A percentile compares a stretch with the other conserved stretches of the same genome.
Conservation (phyloP, 2,329 filamentous ascomycete species). For the Alternaria ethzedia region DNA sequence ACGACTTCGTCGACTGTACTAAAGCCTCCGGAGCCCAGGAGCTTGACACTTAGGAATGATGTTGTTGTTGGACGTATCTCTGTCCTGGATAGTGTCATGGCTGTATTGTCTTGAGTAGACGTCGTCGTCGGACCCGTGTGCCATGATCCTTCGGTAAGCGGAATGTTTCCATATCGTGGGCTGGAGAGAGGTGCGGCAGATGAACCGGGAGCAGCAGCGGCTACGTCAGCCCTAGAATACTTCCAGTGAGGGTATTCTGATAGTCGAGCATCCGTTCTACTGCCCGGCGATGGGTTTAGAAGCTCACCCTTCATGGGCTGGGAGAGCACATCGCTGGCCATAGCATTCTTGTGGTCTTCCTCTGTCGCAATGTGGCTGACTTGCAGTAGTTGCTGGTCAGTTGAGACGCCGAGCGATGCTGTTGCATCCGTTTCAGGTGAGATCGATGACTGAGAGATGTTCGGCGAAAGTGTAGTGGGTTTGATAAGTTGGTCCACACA, state of each 20-base stretch:
- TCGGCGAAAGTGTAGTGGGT: slow-evolving; percentile 16
- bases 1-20: slow-evolving; percentile 48
- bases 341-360: slow-evolving; percentile 29
- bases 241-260: background rate
- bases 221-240: background rate
- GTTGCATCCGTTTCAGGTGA: background rate
- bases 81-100: background rate
- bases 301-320: slow-evolving; percentile 10
- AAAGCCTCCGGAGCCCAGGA: slow-evolving; percentile 46
- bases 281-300: background rate
- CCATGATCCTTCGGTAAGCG: background rate
- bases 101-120: background rate
- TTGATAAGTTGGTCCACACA: slow-evolving; percentile 17
- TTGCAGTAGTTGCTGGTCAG: slow-evolving; percentile 8
- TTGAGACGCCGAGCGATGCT: background rate
- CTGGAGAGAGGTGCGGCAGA: background rate
- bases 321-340: slow-evolving; percentile 46
- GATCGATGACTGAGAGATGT: slow-evolving; percentile 11
- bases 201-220: background rate
- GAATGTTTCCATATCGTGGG: background rate
- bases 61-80: slow-evolving; percentile 10
- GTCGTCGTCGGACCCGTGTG: no score
- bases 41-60: slow-evolving; percentile 44
- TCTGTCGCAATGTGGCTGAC: slow-evolving; percentile 25
- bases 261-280: background rate